These are phyloP conservation scores for Phytophthora nicotianae DNA, from an alignment of 352 stramenopile genomes.

Conservation along the genomic window DNA sequence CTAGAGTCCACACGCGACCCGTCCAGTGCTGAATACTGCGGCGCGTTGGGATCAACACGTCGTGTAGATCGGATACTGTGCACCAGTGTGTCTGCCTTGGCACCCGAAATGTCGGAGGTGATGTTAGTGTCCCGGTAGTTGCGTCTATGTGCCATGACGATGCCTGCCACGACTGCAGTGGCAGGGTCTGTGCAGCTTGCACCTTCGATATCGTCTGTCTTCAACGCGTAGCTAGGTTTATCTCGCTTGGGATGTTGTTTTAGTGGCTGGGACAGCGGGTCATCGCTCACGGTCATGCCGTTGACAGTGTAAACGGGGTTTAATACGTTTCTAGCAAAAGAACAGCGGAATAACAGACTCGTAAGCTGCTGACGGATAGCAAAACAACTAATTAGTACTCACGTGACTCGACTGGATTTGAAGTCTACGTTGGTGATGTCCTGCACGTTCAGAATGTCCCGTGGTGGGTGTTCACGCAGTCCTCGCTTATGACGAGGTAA, in stretches of 20 bases:
- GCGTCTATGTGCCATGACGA: conserved; percentile 60
- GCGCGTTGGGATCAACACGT: conserved; percentile 69
- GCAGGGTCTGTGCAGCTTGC: conserved; percentile 54
- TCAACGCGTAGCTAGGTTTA: conserved; percentile 56
- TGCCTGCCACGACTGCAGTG: conserved; percentile 63
- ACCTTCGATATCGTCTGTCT: conserved; percentile 69
- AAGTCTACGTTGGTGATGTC: conserved; percentile 82
- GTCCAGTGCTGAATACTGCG: conserved; percentile 64
- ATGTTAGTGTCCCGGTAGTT: conserved; percentile 63
- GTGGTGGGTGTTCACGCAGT: conserved; percentile 56
- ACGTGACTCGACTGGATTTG: conserved; percentile 77
- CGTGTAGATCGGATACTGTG: conserved; percentile 75
- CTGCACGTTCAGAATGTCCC: conserved; percentile 62
- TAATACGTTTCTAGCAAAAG: conserved; percentile 59
- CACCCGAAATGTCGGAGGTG: conserved; percentile 67
- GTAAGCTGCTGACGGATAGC: background rate
- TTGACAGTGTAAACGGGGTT: conserved; percentile 81
- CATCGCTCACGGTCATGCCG: conserved; percentile 58
- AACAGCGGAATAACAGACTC: background rate
- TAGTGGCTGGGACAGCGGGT: conserved; percentile 52
- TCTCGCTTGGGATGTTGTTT: conserved; percentile 53
- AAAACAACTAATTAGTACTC: conserved; percentile 7
- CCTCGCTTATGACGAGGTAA: conserved; percentile 55
- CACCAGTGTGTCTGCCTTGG: conserved; percentile 62
- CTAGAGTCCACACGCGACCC: conserved; percentile 65